Evolutionary conservation across 2,329 filamentous ascomycete species (phyloP), one percentile per base, ranked within the genome.

Genomic region (Colletotrichum noveboracense): DNA sequence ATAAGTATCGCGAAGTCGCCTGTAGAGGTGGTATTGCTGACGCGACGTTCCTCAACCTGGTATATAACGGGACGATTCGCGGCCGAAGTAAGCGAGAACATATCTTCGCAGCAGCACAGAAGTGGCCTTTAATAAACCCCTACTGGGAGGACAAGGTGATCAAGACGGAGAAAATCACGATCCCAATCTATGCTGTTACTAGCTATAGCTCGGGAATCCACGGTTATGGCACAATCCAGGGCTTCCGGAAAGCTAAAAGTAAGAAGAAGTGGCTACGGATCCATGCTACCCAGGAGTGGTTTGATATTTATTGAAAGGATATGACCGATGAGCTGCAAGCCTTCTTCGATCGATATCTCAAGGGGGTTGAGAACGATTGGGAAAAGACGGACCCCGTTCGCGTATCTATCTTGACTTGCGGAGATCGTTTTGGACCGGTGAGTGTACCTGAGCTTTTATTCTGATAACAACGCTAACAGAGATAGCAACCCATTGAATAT

Each of bases 321-420:
- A 36, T 32, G 16, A 21, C 32, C n/a, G 79, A 83, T 2, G 86
- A 88, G 66, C 81, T 89, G 1, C 72, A 80, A 8, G 71, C 75
- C 1, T 89, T 87, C 80, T 89, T 89, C 73, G 87, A 89, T 67
- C 79, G 78, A 4, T 90, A 86, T 71, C 80, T 89, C 16, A 86
- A 85, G 36, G 84, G 81, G 0, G 79, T 82, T 1, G 74, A 86
- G 1, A 90, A 89, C 70, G 85, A 78, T 16, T 89, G 86, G 86
- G 84, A 87, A 64, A 80, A 82, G 55, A 89, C 87, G 0, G 84
- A 87, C 0, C 79, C 78, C 21, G 85, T 89, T 2, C 83, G 87
- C 6, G 84, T 82, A 78, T 83, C 86, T 4, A 78, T 83, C 1
- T 79, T 88, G 52, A 36, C 28, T 5, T 65, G 30, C 18, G 81